These are phyloP conservation scores for Suaeda aralocaspica DNA, from an alignment of 148 eudicot species.

Conservation along the genomic window DNA sequence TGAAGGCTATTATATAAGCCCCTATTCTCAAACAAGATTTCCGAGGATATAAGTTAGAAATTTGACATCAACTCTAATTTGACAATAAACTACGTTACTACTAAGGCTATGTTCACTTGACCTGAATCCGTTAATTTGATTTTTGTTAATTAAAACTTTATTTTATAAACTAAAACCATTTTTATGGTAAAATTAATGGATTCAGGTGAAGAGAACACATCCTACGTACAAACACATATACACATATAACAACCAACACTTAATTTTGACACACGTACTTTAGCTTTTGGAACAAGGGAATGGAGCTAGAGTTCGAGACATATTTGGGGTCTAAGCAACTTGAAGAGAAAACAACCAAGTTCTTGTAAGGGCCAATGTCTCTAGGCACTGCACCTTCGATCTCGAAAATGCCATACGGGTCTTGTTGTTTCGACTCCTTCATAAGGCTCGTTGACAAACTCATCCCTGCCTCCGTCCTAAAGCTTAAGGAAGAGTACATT, in stretches of 20 bases:
- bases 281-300: conserved; percentile 63
- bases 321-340: conserved; percentile 71
- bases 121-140: not conserved
- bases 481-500: conserved; percentile 47
- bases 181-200: no score
- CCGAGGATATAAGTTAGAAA: not conserved
- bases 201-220: no score
- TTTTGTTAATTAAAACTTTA: no score
- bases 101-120: not conserved
- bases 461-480: conserved; percentile 44
- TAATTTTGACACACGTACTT: conserved; percentile 39
- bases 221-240: no score
- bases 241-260: no score
- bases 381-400: conserved; percentile 64
- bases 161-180: no score
- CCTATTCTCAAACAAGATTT: conserved; percentile 30
- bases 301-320: conserved; percentile 62
- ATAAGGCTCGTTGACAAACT: conserved; percentile 39
- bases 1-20: conserved; percentile 58
- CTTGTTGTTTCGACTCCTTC: conserved; percentile 73
- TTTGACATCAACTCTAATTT: not conserved
- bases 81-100: not conserved
- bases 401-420: conserved; percentile 74
- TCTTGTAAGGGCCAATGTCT: conserved; percentile 93
- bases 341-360: conserved; percentile 69